Conservation (phyloP, 768 basidiomycete species). For the Amanita jacksonii region DNA sequence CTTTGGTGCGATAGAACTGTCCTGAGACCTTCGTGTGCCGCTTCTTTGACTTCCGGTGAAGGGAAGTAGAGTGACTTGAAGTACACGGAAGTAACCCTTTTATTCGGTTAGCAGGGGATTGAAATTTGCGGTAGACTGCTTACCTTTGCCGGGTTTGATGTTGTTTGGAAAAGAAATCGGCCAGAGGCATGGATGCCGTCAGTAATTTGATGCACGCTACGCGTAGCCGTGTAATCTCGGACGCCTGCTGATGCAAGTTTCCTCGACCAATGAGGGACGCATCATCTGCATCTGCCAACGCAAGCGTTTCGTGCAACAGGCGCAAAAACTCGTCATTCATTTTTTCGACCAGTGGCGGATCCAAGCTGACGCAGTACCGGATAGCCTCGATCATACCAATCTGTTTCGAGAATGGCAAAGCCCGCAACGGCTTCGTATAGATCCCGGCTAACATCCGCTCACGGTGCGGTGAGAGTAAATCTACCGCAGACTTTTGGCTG, state of each 20-base stretch:
- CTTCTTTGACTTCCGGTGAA: conserved; percentile 86
- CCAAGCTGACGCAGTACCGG: conserved; percentile 83
- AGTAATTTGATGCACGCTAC: conserved; percentile 90
- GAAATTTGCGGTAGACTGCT: conserved; percentile 9
- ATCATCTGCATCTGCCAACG: conserved; percentile 93
- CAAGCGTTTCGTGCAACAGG: conserved; percentile 87
- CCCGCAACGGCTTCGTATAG: conserved; percentile 93
- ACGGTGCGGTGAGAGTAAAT: conserved; percentile 76
- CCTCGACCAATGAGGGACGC: conserved; percentile 64
- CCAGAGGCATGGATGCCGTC: conserved; percentile 89
- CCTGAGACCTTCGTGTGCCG: conserved; percentile 87
- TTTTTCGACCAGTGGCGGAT: conserved; percentile 86
- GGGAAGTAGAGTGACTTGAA: conserved; percentile 97
- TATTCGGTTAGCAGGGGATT: neutral
- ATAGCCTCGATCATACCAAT: conserved; percentile 98
- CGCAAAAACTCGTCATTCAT: conserved; percentile 88
- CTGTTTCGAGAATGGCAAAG: conserved; percentile 89
- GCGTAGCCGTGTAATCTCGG: conserved; percentile 82
- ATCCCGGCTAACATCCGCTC: conserved; percentile 84
- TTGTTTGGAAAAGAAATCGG: conserved; percentile 87
- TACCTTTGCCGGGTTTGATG: conserved; percentile 80
- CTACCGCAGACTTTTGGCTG: conserved; percentile 59
- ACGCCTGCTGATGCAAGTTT: conserved; percentile 64
- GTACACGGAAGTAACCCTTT: conserved; percentile 87
- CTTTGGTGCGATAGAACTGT: conserved; percentile 85